Evolutionary conservation across 2,329 filamentous ascomycete species (phyloP), one percentile per base, ranked within the genome.

Genomic region (Epicoccum nigrum): DNA sequence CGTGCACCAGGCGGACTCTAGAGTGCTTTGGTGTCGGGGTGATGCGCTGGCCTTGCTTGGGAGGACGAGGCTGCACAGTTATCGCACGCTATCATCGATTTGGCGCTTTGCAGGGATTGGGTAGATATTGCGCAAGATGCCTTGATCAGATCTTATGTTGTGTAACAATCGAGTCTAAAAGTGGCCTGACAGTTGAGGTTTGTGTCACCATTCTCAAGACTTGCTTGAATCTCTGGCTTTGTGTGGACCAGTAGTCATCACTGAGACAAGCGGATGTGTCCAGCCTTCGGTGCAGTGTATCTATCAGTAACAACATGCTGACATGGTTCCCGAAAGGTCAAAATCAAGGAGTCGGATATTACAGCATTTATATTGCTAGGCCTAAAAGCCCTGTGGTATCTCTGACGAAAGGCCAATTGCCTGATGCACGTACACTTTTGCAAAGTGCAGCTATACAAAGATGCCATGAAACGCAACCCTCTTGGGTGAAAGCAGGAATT

Each of bases 401-500:
- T 65, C 33, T 60, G 45, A 37, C 51, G 62, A 47, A 63, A 40
- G 55, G 53, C 57, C 56, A 54, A 45, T 32, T 31, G 43, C 51
- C 45, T 46, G 41, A 56, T 21, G 41, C 23, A 49, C 58, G 16
- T 25, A 25, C 66, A 68, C 67, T 65, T 67, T 68, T 50, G 53
- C 34, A 68, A 68, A 67, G 63, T 64, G 63, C 51, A 46, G 56
- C 64, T 49, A 43, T 62, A 62, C 64, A 62, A 59, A 52, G 45
- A 56, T 56, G 54, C 53, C 49, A 45, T 41, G 35, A 59, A 58
- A 54, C 15, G 49, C 30, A 31, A 44, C 44, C 42, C 45, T 51
- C 54, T 58, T 42, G 41, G 48, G 42, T 50, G 33, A 56, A 43
- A 39, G 50, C 54, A 40, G 55, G 54, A 47, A 54, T 48, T 47